Percentiles rank a stretch among this genome's conserved stretches.
Evolutionary conservation across 768 basidiomycete genomes (phyloP).

Genomic region (Serendipita sp.): DNA sequence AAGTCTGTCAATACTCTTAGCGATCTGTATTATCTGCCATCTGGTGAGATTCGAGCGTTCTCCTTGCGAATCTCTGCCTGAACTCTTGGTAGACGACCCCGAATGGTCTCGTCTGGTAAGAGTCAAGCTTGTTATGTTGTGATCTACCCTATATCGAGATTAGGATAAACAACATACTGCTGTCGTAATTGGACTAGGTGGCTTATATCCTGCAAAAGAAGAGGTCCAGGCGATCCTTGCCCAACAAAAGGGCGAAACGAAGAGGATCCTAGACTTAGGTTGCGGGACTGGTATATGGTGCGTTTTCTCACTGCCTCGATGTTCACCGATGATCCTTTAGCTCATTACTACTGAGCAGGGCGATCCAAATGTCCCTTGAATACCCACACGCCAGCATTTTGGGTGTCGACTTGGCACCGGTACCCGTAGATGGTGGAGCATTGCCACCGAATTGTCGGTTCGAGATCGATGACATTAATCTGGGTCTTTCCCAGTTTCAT

Average conservation of each 20-base stretch:
- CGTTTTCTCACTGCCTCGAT: neutral
- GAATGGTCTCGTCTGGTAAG: conserved; percentile 3
- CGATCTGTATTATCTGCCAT: neutral
- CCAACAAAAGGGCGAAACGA: neutral
- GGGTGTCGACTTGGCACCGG: neutral
- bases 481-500: neutral
- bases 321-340: neutral
- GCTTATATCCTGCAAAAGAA: neutral
- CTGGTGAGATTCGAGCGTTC: neutral
- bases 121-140: neutral
- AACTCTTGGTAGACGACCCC: neutral
- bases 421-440: neutral
- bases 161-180: neutral
- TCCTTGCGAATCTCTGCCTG: neutral
- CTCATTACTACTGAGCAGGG: neutral
- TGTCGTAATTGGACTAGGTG: neutral
- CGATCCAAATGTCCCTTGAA: neutral
- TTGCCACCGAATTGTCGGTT: neutral
- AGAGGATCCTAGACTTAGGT: neutral
- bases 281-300: neutral
- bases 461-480: neutral
- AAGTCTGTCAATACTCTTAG: neutral
- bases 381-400: neutral
- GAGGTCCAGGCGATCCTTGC: neutral
- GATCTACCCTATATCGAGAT: neutral